Conservation (phyloP, 768 basidiomycete genomes). For the Dendrothele bispora region DNA sequence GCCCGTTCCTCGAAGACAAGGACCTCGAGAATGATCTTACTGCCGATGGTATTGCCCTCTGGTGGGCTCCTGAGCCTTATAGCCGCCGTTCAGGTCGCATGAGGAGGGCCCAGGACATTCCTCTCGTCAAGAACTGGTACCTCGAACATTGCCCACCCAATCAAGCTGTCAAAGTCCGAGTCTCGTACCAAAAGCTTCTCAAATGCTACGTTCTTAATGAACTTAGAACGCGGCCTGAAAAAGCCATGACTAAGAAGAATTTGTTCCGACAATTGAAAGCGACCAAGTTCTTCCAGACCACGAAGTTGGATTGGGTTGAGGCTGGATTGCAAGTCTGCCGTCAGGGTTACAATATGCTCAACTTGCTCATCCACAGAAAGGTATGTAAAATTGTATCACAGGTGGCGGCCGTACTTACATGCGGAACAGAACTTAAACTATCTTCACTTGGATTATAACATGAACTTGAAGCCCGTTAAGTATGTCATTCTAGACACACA, state of each 20-base stretch:
- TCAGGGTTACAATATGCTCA: slow-evolving; percentile 99
- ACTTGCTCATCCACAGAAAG: slow-evolving; percentile 98
- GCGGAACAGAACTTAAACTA: slow-evolving; percentile 87
- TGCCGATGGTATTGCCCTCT: slow-evolving; percentile 94
- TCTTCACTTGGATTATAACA: slow-evolving; percentile 95
- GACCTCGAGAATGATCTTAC: slow-evolving; percentile 88
- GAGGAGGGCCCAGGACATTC: slow-evolving; percentile 92
- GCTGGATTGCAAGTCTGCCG: slow-evolving; percentile 97
- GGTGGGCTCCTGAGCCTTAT: slow-evolving; percentile 99
- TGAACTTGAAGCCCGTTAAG: slow-evolving; percentile 98
- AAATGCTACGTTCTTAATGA: slow-evolving; percentile 97
- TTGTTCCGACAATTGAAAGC: slow-evolving; percentile 93
- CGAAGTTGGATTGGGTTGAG: slow-evolving; percentile 97
- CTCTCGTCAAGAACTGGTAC: slow-evolving; percentile 98
- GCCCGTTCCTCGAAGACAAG: slow-evolving; percentile 79
- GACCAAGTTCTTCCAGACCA: slow-evolving; percentile 99
- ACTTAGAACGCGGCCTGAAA: slow-evolving; percentile 83
- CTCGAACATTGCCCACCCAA: slow-evolving; percentile 96
- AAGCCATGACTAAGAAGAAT: slow-evolving; percentile 98
- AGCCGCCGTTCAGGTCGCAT: slow-evolving; percentile 89
- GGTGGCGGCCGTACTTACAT: slow-evolving; percentile 1
- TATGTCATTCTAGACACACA: slow-evolving; percentile 26
- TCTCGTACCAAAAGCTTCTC: slow-evolving; percentile 97
- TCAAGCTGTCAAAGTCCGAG: slow-evolving; percentile 96
- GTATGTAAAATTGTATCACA: slow-evolving; percentile 31